Percentiles rank a stretch among this genome's conserved stretches.
Evolutionary conservation across 352 stramenopile genomes (phyloP).

Genomic region (Phytophthora ohioensis): DNA sequence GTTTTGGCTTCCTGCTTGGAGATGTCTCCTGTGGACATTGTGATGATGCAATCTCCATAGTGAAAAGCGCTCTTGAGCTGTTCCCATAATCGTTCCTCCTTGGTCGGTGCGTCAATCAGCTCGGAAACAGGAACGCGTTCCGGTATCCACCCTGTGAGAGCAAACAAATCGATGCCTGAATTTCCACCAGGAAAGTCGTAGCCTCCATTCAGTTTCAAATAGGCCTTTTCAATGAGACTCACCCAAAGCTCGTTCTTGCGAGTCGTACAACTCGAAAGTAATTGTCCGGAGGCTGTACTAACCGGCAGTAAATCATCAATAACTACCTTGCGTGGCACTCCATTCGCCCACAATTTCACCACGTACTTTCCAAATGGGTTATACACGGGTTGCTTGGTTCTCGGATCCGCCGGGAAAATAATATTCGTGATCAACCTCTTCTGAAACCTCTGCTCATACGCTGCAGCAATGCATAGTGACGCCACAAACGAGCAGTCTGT

Average conservation of each 20-base stretch:
- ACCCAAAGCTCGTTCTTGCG: constrained; percentile 91
- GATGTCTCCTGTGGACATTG: constrained; percentile 93
- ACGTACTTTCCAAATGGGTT: constrained; percentile 97
- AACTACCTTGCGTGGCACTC: constrained; percentile 92
- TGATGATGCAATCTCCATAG: constrained; percentile 98
- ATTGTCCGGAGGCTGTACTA: constrained; percentile 62
- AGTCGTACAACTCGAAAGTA: constrained; percentile 89
- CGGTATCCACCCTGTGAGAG: constrained; percentile 98
- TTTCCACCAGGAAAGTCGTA: constrained; percentile 98
- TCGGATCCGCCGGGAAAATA: constrained; percentile 93
- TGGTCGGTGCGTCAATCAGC: constrained; percentile 87
- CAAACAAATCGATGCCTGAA: constrained; percentile 97
- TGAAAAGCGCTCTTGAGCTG: constrained; percentile 94
- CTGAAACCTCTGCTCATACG: constrained; percentile 92
- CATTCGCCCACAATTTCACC: constrained; percentile 97
- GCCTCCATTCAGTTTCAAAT: constrained; percentile 97
- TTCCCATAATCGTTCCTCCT: constrained; percentile 96
- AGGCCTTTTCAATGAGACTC: constrained; percentile 99
- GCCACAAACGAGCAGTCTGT: constrained; percentile 95
- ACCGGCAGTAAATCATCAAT: constrained; percentile 97
- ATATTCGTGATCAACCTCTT: constrained; percentile 95
- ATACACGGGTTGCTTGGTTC: constrained; percentile 68
- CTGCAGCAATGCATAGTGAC: constrained; percentile 92
- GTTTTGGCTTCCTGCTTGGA: constrained; percentile 66
- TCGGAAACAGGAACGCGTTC: constrained; percentile 89